Evolutionary conservation across 1,284 basidiomycete species (phyloP), one percentile per base, ranked within the genome.

Genomic region (Cystobasidium pallidum): DNA sequence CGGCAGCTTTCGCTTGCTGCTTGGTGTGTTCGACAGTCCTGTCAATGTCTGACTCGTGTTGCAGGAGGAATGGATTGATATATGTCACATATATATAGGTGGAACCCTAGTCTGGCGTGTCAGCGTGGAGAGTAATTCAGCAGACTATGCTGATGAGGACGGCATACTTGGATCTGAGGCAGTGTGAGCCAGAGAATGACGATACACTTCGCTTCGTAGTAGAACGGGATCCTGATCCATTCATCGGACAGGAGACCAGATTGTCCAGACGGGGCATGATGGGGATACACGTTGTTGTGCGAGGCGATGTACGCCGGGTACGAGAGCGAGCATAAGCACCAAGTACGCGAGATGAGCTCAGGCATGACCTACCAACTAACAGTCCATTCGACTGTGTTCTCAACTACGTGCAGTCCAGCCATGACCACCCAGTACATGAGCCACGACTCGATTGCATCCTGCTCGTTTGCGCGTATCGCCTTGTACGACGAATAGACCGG

Each of bases 371-470:
- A 91, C 90, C 91, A 92, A 74, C 87, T 88, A 24, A 92, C 82
- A n/a, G 87, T 80, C 90, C 91, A 92, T 79, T 92, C 91, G 21
- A 88, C 89, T 51, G 89, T 83, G 76, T 88, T 88, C 79, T 92
- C 91, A 21, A 89, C 82, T 4, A 85, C 86, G 39, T 91, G 84
- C 73, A 92, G 86, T 78, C 87, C 88, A 0, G 89, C 91, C 13
- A 92, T 85, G 0, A 92, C 90, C 36, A 87, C 88, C 91, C 91
- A 92, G 78, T 92, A 93, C 90, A 91, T 92, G 63, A 92, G 83
- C 91, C 91, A 92, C 82, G 89, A 83, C 79, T 92, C 91, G 6
- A 92, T 83, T 34, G 91, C 65, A 36, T 57, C 55, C 7, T 49
- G 89, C 55, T 85, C 87, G 88, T 3, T 88, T 87, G 0, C 89